Conservation (phyloP, 305 asterid genomes). For the Solanum hybrid region DNA sequence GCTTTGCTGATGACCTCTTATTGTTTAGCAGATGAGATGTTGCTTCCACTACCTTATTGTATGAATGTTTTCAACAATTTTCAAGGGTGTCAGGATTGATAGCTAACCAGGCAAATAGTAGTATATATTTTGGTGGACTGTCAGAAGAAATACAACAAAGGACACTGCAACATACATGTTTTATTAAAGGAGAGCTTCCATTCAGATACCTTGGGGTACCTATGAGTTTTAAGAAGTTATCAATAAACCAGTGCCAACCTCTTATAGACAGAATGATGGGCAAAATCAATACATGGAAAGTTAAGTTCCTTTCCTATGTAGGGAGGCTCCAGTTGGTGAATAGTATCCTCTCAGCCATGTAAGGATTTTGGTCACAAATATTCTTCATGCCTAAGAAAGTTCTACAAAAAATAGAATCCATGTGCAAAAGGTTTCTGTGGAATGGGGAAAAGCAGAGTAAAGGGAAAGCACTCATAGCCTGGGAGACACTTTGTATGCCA, state of each 20-base stretch:
- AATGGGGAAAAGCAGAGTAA: not conserved
- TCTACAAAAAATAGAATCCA: not conserved
- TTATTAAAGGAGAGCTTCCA: not conserved
- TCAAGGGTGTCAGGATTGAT: not conserved
- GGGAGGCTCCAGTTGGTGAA: not conserved
- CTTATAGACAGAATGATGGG: not conserved
- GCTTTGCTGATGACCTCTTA: not conserved
- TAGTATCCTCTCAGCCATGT: not conserved
- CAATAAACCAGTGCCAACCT: not conserved
- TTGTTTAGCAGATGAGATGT: not conserved
- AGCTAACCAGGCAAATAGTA: not conserved
- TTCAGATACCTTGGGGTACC: not conserved
- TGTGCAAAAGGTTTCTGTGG: not conserved
- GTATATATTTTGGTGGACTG: not conserved
- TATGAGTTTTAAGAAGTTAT: not conserved
- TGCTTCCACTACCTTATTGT: not conserved
- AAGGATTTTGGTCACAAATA: not conserved
- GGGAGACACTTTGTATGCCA: not conserved
- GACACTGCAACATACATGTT: not conserved
- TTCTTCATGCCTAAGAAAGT: not conserved
- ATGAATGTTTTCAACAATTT: not conserved
- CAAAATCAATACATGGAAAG: not conserved
- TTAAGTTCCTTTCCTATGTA: not conserved
- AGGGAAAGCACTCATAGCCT: not conserved
- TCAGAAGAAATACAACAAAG: not conserved